Conservation (phyloP, 2,329 filamentous ascomycete species). For the Fusarium poae region DNA sequence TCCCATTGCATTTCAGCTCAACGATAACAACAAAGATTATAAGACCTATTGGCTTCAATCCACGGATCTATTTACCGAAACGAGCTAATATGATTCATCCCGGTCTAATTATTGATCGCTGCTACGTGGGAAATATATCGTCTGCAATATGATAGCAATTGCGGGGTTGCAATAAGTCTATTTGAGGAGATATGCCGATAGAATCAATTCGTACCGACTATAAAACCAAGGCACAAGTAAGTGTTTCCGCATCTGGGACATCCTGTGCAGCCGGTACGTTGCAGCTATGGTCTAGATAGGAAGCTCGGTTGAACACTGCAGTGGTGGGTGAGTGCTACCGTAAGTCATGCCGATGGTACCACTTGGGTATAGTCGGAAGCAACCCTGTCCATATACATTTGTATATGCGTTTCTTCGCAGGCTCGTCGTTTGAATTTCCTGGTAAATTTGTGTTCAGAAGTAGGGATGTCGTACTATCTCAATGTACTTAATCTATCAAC, state of each 20-base stretch:
- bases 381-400: too few species aligned
- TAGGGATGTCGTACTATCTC: neutral
- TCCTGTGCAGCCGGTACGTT: neutral
- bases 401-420: neutral
- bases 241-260: neutral
- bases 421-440: neutral
- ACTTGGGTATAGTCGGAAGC: neutral
- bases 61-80: neutral
- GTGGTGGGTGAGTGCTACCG: conserved; percentile 9
- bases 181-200: conserved; percentile 1
- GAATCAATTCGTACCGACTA: neutral
- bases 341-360: neutral
- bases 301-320: neutral
- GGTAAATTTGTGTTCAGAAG: fast-evolving
- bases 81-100: neutral
- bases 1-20: neutral
- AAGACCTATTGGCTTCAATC: neutral
- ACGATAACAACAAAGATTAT: neutral
- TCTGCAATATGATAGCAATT: neutral
- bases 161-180: conserved; percentile 1
- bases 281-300: neutral
- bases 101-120: neutral
- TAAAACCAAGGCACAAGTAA: conserved; percentile 1
- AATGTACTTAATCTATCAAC: neutral
- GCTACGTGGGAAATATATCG: neutral